Percentiles rank a stretch among this genome's conserved stretches.
These are phyloP conservation scores for Dothistroma septosporum DNA, from an alignment of 2,329 filamentous ascomycete genomes.

Conservation along the genomic window DNA sequence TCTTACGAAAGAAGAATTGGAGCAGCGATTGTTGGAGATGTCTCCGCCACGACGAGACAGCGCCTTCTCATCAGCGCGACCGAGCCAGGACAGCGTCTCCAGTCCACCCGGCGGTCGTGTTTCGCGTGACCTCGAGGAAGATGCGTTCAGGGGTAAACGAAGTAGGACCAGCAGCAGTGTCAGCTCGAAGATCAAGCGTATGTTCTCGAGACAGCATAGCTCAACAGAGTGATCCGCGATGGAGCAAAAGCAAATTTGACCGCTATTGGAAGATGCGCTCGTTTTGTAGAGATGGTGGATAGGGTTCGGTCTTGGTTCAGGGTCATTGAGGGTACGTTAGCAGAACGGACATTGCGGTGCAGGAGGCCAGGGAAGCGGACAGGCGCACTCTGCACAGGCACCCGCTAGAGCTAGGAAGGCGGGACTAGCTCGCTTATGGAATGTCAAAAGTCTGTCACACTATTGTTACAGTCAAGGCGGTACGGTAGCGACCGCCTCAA, in stretches of 20 bases:
- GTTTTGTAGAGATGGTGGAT: not conserved
- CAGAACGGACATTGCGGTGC: not conserved
- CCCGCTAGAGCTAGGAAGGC: not conserved
- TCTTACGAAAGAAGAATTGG: slow-evolving; percentile 17
- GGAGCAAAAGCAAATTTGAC: not conserved
- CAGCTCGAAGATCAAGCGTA: slow-evolving; percentile 6
- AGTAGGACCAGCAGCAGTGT: slow-evolving; percentile 14
- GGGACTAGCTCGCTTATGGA: not conserved
- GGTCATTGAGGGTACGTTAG: not conserved
- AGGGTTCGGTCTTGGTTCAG: not conserved
- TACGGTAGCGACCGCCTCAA: slow-evolving; percentile 26
- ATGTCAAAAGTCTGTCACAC: slow-evolving; percentile 20
- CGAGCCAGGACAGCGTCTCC: not conserved
- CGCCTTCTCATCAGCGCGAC: not conserved
- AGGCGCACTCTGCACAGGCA: not conserved
- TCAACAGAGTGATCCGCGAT: not conserved
- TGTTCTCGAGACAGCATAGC: slow-evolving; percentile 4
- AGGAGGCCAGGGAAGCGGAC: not conserved
- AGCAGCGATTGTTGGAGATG: slow-evolving; percentile 6
- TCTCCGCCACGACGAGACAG: slow-evolving; percentile 3
- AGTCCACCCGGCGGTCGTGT: not conserved
- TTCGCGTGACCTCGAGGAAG: slow-evolving; percentile 3
- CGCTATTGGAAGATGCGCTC: not conserved
- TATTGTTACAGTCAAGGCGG: slow-evolving; percentile 33
- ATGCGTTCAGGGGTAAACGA: slow-evolving; percentile 11